Percentiles rank a stretch among this genome's conserved stretches.
Conservation (phyloP, 768 basidiomycete genomes). For the Lentinus brumalis region DNA sequence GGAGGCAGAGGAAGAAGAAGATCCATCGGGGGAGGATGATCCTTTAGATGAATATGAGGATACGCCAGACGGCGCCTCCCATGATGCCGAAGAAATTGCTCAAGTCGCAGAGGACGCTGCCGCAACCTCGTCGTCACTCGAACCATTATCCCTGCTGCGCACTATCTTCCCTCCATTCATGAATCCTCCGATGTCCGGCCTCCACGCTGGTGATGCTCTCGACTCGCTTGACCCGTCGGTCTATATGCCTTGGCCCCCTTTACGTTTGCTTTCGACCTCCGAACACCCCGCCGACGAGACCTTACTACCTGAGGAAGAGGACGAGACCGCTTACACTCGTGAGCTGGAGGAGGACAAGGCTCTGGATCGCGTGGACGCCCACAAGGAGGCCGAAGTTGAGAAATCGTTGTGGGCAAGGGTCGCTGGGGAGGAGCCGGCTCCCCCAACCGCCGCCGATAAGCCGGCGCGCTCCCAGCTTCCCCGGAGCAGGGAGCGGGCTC, state of each 20-base stretch:
- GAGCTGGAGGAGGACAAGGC: constrained; percentile 48
- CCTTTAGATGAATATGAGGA: constrained; percentile 18
- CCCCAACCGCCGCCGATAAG: not conserved
- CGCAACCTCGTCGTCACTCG: not conserved
- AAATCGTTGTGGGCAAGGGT: constrained; percentile 40
- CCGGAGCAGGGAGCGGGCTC: not conserved
- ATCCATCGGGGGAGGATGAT: constrained; percentile 1
- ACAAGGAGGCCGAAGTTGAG: constrained; percentile 40
- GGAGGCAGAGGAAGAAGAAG: constrained; percentile 12
- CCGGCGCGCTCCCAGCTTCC: not conserved
- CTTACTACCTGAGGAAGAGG: constrained; percentile 34
- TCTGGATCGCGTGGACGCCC: constrained; percentile 37
- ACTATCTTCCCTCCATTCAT: constrained; percentile 40
- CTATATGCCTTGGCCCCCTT: constrained; percentile 25
- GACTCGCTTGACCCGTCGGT: constrained; percentile 14
- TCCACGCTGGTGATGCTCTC: not conserved
- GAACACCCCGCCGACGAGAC: constrained; percentile 26
- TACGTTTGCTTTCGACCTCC: constrained; percentile 1
- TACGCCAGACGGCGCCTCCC: constrained; percentile 9
- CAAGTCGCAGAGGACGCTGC: not conserved
- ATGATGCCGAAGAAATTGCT: not conserved
- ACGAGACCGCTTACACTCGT: constrained; percentile 38
- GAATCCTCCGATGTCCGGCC: constrained; percentile 28
- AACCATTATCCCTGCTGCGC: constrained; percentile 29
- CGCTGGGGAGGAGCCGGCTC: not conserved